phyloP scores from a whole-genome alignment of 1,139 yeast species.

The Meyerozyma carpophila region DNA sequence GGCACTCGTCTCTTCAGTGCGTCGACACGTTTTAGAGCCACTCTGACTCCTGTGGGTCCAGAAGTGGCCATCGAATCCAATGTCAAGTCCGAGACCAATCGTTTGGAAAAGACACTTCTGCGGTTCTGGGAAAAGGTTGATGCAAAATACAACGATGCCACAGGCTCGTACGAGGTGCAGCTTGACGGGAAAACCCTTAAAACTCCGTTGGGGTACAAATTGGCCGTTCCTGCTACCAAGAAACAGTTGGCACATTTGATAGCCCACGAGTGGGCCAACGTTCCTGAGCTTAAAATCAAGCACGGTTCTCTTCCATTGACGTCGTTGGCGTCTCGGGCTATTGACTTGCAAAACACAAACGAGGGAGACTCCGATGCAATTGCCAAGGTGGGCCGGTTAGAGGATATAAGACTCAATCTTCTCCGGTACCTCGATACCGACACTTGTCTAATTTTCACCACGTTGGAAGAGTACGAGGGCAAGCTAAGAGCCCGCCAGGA shows the following conservation, averaged over 20 bases:
- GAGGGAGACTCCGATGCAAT: conserved; percentile 35
- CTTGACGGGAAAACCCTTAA: conserved; percentile 73
- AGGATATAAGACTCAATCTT: conserved; percentile 49
- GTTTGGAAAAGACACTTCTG: conserved; percentile 62
- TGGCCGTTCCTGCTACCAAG: conserved; percentile 59
- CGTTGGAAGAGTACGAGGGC: conserved; percentile 81
- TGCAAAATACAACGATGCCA: conserved; percentile 27
- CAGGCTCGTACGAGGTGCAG: conserved; percentile 44
- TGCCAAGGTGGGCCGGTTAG: conserved; percentile 56
- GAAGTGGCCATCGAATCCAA: conserved; percentile 50
- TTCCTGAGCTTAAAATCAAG: conserved; percentile 68
- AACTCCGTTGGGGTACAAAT: conserved; percentile 76
- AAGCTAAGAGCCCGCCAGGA: conserved; percentile 71
- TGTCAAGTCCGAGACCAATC: conserved; percentile 57
- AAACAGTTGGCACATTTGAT: conserved; percentile 65
- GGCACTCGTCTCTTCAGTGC: background rate
- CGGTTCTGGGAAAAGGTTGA: conserved; percentile 85
- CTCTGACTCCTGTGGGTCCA: conserved; percentile 23
- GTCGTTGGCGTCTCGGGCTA: conserved; percentile 78
- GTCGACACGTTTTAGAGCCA: conserved; percentile 5
- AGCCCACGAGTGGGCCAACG: conserved; percentile 81
- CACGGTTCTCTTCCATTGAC: conserved; percentile 84
- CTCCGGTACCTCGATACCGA: conserved; percentile 90
- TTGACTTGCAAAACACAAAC: conserved; percentile 50
- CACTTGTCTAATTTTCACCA: conserved; percentile 81